Evolutionary conservation across 2,329 filamentous ascomycete genomes (phyloP).

Genomic region (Colletotrichum spinosum): DNA sequence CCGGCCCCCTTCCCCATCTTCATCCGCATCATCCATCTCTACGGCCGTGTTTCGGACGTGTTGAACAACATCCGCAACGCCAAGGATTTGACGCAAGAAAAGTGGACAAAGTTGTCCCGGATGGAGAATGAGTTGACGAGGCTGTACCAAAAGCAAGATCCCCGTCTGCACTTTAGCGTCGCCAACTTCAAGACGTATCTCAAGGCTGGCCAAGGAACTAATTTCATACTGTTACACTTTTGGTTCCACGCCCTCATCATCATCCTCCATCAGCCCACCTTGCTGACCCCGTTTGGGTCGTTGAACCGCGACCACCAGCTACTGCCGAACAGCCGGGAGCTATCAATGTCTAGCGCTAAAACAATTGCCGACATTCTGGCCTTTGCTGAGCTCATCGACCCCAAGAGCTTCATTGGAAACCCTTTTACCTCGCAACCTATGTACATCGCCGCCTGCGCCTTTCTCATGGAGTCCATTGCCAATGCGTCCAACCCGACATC

Average conservation of each 20-base stretch:
- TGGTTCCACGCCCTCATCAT: constrained; percentile 93
- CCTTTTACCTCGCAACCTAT: constrained; percentile 92
- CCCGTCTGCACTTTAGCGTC: constrained; percentile 83
- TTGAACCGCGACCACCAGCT: constrained; percentile 73
- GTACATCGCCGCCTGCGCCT: constrained; percentile 91
- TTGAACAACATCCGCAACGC: constrained; percentile 83
- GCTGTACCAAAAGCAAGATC: constrained; percentile 78
- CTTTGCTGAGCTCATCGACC: constrained; percentile 87
- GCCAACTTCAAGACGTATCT: constrained; percentile 89
- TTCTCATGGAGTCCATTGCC: constrained; percentile 83
- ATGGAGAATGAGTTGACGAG: constrained; percentile 85
- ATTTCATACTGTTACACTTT: constrained; percentile 87
- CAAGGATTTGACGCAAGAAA: constrained; percentile 80
- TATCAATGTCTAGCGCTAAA: constrained; percentile 90
- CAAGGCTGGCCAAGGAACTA: constrained; percentile 83
- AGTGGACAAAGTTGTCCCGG: constrained; percentile 75
- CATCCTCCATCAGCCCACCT: constrained; percentile 83
- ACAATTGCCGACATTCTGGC: constrained; percentile 90
- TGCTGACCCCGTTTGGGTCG: constrained; percentile 80
- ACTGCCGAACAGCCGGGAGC: constrained; percentile 82
- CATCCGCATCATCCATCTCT: constrained; percentile 86
- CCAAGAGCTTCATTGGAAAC: constrained; percentile 87
- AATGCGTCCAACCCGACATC: constrained; percentile 76
- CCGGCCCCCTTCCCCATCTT: constrained; percentile 84
- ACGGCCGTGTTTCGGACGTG: constrained; percentile 85